Conservation (phyloP, 805 yeast species). For the Candida silvicultrix region DNA sequence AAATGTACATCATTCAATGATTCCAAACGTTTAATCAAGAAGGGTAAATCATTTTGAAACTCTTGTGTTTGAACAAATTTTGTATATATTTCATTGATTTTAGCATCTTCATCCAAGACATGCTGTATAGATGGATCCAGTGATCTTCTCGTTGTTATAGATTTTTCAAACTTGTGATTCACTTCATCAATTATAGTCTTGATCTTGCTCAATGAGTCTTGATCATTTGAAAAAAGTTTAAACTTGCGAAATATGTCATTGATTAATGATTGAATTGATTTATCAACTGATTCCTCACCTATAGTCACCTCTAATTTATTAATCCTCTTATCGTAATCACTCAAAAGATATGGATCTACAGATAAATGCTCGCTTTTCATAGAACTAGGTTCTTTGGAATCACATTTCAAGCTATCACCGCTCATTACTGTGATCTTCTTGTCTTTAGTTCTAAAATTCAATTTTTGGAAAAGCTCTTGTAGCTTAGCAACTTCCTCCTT, state of each 20-base stretch:
- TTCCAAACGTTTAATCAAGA: constrained; percentile 20
- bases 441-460: constrained; percentile 9
- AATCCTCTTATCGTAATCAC: constrained; percentile 10
- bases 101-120: constrained; percentile 16
- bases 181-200: constrained; percentile 17
- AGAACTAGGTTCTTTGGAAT: not conserved
- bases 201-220: constrained; percentile 15
- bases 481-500: constrained; percentile 17
- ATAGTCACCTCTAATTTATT: constrained; percentile 11
- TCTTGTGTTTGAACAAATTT: constrained; percentile 11
- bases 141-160: constrained; percentile 17
- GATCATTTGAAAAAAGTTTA: constrained; percentile 22
- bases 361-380: not conserved
- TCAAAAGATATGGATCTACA: not conserved
- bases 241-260: constrained; percentile 25
- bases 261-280: constrained; percentile 19
- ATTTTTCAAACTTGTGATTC: constrained; percentile 22
- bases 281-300: constrained; percentile 10
- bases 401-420: not conserved
- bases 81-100: constrained; percentile 20
- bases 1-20: constrained; percentile 20
- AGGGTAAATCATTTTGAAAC: constrained; percentile 20
- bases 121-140: constrained; percentile 7
- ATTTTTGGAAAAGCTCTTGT: constrained; percentile 12
- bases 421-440: constrained; percentile 3